phyloP scores from a whole-genome alignment of 768 basidiomycete species.

The Amanita muscaria region DNA sequence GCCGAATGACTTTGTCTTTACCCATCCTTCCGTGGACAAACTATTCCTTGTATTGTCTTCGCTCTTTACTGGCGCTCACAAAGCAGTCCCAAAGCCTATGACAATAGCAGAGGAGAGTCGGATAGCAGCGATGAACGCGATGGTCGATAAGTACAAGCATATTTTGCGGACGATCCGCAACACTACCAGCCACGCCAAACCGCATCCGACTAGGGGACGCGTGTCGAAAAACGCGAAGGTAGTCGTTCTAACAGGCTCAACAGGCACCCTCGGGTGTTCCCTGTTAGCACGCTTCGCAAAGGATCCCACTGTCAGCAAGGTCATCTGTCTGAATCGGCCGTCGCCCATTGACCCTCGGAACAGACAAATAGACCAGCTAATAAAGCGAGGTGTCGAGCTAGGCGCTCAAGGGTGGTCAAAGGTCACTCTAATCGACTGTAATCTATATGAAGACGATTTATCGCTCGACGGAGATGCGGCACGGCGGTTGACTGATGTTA shows the following conservation, averaged over 20 bases:
- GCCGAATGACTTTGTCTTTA: conserved; percentile 22
- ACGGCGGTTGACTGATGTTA: conserved; percentile 22
- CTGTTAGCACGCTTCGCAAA: conserved; percentile 21
- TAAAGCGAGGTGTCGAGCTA: conserved; percentile 21
- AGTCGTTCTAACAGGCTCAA: conserved; percentile 29
- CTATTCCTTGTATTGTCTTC: conserved; percentile 14
- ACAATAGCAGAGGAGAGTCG: conserved; percentile 8
- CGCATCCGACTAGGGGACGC: neutral
- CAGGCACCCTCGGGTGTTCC: conserved; percentile 28
- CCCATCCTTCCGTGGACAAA: conserved; percentile 21
- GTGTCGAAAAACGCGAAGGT: neutral
- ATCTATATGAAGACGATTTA: conserved; percentile 19
- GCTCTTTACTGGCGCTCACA: conserved; percentile 15
- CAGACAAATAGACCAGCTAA: conserved; percentile 23
- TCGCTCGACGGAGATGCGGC: conserved; percentile 17
- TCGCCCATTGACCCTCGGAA: conserved; percentile 12
- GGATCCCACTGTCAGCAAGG: conserved; percentile 18
- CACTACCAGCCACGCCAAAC: neutral
- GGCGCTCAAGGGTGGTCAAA: conserved; percentile 20
- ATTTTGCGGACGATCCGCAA: neutral
- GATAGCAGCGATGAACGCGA: conserved; percentile 20
- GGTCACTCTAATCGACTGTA: conserved; percentile 20
- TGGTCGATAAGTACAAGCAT: conserved; percentile 20
- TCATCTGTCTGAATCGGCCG: conserved; percentile 24
- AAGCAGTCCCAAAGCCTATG: neutral